Percentiles rank a stretch among this genome's conserved stretches.
Conservation (phyloP, 257 asterid species). For the Cynanchum wilfordii region DNA sequence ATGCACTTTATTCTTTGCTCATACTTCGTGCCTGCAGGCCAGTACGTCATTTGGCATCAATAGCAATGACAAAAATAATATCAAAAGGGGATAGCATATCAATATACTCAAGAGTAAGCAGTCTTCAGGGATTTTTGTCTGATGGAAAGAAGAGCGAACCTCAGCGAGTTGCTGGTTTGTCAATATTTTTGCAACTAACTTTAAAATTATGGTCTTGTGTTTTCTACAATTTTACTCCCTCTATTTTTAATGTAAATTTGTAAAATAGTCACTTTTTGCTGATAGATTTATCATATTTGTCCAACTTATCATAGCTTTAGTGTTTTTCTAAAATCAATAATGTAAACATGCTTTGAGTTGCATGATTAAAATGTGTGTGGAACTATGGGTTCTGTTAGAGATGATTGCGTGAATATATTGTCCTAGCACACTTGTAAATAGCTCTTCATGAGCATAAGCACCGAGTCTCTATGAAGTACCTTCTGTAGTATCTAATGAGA, state of each 20-base stretch:
- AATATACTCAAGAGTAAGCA: conserved; percentile 94
- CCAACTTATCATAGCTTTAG: not conserved
- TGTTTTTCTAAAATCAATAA: not conserved
- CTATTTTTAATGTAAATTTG: not conserved
- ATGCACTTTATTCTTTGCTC: conserved; percentile 77
- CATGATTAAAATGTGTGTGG: not conserved
- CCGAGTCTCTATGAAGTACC: not conserved
- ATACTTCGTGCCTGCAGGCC: conserved; percentile 96
- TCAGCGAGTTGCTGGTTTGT: conserved; percentile 85
- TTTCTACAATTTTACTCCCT: not conserved
- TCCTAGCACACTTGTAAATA: not conserved
- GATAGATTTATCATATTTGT: not conserved
- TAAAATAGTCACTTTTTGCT: not conserved
- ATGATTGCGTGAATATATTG: not conserved
- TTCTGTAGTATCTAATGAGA: not conserved
- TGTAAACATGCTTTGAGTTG: not conserved
- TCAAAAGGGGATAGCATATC: conserved; percentile 82
- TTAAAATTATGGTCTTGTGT: not conserved
- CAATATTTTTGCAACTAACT: not conserved
- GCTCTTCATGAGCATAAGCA: not conserved
- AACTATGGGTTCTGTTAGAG: not conserved
- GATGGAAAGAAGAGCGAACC: conserved; percentile 87
- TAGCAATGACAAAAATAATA: conserved; percentile 89
- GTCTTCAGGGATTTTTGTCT: conserved; percentile 92
- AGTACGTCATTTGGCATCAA: conserved; percentile 89